phyloP scores from a whole-genome alignment of 768 basidiomycete genomes.

The Lentinula raphanica region DNA sequence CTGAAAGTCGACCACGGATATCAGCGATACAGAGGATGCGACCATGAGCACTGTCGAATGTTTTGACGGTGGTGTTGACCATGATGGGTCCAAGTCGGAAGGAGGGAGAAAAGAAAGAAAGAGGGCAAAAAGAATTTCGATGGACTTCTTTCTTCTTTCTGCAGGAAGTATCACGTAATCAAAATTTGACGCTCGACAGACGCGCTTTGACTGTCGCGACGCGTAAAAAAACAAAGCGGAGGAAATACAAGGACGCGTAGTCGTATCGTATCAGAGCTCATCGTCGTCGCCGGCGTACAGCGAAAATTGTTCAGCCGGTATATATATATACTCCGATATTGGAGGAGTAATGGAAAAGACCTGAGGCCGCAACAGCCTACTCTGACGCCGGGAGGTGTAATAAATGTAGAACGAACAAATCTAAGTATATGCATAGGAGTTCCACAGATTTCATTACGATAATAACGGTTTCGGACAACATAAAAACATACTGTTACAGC shows the following conservation, averaged over 20 bases:
- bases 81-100: background rate
- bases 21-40: conserved; percentile 95
- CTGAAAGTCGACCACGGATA: conserved; percentile 81
- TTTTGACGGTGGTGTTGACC: conserved; percentile 56
- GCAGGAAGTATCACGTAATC: background rate
- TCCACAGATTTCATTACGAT: too few species aligned
- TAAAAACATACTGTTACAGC: background rate
- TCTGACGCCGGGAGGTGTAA: background rate
- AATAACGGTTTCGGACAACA: background rate
- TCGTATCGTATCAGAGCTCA: too few species aligned
- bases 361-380: background rate
- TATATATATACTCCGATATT: too few species aligned
- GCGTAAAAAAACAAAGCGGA: too few species aligned
- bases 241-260: too few species aligned
- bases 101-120: background rate
- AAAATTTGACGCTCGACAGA: background rate
- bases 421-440: too few species aligned
- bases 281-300: too few species aligned
- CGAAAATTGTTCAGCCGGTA: too few species aligned
- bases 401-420: too few species aligned
- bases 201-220: too few species aligned
- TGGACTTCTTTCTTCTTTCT: background rate
- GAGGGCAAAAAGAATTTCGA: background rate
- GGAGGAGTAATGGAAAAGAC: too few species aligned
- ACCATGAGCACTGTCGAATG: conserved; percentile 75